phyloP scores from a whole-genome alignment of 352 stramenopile genomes.

The Stramenopiles sp. region DNA sequence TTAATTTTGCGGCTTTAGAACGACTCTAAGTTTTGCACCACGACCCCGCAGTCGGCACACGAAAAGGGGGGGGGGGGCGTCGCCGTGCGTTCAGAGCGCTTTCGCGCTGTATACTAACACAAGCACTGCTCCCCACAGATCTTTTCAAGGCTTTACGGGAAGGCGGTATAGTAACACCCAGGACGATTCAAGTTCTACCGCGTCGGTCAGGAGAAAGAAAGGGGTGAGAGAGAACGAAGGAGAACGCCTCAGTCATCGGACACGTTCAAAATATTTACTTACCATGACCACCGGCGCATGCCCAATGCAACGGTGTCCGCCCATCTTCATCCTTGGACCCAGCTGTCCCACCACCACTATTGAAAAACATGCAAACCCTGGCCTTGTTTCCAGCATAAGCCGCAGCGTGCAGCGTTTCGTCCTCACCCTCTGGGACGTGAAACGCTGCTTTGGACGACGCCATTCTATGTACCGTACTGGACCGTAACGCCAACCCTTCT shows the following conservation, averaged over 20 bases:
- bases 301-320: neutral
- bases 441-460: too few relatives aligned
- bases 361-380: neutral
- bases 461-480: too few relatives aligned
- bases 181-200: constrained; percentile 7
- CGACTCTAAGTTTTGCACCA: neutral
- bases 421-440: neutral
- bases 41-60: too few relatives aligned
- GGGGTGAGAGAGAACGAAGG: too few relatives aligned
- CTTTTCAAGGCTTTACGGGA: neutral
- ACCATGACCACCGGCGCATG: neutral
- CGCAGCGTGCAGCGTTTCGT: neutral
- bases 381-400: neutral
- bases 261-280: too few relatives aligned
- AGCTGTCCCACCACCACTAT: neutral
- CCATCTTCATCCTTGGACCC: neutral
- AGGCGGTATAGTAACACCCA: neutral
- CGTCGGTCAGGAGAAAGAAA: too few relatives aligned
- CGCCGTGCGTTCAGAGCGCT: too few relatives aligned
- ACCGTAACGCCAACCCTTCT: too few relatives aligned
- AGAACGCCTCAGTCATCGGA: too few relatives aligned
- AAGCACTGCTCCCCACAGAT: too few relatives aligned
- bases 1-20: constrained; percentile 10
- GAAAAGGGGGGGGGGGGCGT: too few relatives aligned
- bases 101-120: too few relatives aligned